phyloP scores from a whole-genome alignment of 805 yeast genomes.

The Ogataea methanolica region DNA sequence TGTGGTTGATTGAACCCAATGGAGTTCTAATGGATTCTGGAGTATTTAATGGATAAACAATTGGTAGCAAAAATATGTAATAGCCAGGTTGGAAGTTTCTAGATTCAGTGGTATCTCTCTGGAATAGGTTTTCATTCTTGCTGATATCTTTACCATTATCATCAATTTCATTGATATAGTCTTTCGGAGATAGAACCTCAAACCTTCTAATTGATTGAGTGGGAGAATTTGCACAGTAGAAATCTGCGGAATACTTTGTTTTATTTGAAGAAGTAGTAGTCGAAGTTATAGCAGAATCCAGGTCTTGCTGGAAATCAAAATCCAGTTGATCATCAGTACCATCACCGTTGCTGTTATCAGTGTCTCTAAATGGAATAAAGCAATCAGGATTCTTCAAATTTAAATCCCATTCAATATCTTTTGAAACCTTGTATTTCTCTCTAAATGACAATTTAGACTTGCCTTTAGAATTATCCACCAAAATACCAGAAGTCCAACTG shows the following conservation, averaged over 20 bases:
- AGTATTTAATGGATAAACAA: conserved; percentile 53
- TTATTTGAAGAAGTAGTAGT: conserved; percentile 8
- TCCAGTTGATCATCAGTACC: conserved; percentile 14
- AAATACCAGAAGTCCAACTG: conserved; percentile 37
- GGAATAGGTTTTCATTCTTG: conserved; percentile 17
- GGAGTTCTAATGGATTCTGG: conserved; percentile 58
- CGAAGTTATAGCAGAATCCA: conserved; percentile 10
- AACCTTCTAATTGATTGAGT: conserved; percentile 23
- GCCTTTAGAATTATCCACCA: conserved; percentile 36
- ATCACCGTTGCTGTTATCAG: conserved; percentile 1
- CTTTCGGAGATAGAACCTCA: conserved; percentile 20
- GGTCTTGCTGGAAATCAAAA: conserved; percentile 15
- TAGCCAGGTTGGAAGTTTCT: conserved; percentile 53
- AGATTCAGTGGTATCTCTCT: conserved; percentile 4
- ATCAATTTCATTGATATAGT: conserved; percentile 21
- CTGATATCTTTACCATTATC: conserved; percentile 12
- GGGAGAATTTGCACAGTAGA: conserved; percentile 18
- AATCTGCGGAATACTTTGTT: conserved; percentile 8
- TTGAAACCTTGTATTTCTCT: conserved; percentile 38
- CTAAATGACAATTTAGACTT: conserved; percentile 36
- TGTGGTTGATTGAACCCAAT: conserved; percentile 44
- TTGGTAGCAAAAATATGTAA: conserved; percentile 63
- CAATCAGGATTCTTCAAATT: conserved; percentile 36
- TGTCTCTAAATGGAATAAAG: conserved; percentile 29
- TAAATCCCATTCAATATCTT: conserved; percentile 39